Evolutionary conservation across 768 basidiomycete species (phyloP), one percentile per base, ranked within the genome.

Genomic region (Tylopilus subfusipes): DNA sequence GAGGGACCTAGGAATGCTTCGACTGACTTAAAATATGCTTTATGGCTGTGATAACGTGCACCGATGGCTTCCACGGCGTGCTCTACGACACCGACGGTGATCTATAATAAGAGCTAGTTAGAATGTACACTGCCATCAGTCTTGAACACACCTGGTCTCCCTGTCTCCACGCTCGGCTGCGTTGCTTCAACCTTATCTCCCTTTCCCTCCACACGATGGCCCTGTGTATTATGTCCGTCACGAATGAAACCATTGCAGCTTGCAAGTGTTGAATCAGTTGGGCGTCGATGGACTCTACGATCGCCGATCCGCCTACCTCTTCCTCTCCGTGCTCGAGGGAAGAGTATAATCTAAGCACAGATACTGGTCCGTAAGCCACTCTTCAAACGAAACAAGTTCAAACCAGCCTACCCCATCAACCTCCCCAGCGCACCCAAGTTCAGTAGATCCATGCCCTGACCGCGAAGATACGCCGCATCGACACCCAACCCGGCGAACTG

Each of bases 91-190:
- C 71, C 63, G 9, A 62, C 50, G 4, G 75, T 68, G 30, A 83
- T 72, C 82, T 85, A 54, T 16, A 27, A 55, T 53, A 52, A 22
- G 42, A 4, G 11, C 34, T 22, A n/a, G 61, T 53, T 21, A 42
- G 49, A 44, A 21, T 21, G 25, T 50, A 5, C 33, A 30, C 22
- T 19, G 0, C n/a, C 11, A 16, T 2, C 33, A 31, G 42, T 25
- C 36, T 11, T n/a, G n/a, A 21, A 49, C 59, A 12, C 47, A 82
- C 80, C 60, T 78, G 72, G 29, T 75, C 73, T 13, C 73, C 72
- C 4, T 74, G 50, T 44, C 76, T 73, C 84, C 87, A 90, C 8
- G 76, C 83, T 60, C 80, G 85, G 44, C 80, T 80, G 19, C 78
- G 77, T 38, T 73, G 72, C 68, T 88, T 88, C 62, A 85, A 63